Base-by-base conservation (phyloP, 1,284 basidiomycete genomes). In the Moesziomyces globuligerus region DNA sequence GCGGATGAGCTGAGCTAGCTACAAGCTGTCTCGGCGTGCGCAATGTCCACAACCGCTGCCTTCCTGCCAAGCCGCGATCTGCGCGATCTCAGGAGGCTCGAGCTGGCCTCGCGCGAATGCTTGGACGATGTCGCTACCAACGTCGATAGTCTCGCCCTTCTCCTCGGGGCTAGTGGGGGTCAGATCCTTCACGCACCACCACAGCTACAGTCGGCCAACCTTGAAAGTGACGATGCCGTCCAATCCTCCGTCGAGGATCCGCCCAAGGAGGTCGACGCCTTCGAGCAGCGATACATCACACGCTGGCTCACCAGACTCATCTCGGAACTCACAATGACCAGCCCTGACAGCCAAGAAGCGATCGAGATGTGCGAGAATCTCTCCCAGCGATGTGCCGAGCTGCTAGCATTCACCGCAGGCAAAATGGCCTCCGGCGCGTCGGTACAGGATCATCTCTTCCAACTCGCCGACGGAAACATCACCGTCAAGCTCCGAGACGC, bases 1-100 rank as follows among this genome's bases (percentile, higher is more conserved):
- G n/a, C n/a, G n/a, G n/a, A n/a, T n/a, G n/a, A n/a, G n/a, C n/a
- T n/a, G n/a, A n/a, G n/a, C n/a, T n/a, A n/a, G n/a, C n/a, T n/a
- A n/a, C n/a, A n/a, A n/a, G n/a, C n/a, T n/a, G n/a, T n/a, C n/a
- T n/a, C n/a, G 26, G 20, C 32, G 32, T 26, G 38, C 53, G 38
- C 53, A 36, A 57, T 68, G 55, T 66, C 49, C 48, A 18, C 17
- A 10, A 10, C 25, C 23, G 17, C 46, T 9, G 47, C 28, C 11
- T 66, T 74, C 59, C 53, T 74, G 25, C 72, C 72, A 20, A 70
- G 62, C 36, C 72, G 72, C n/a, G 62, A 74, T 29, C 72, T 74
- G 21, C 51, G 44, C 29, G 42, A 45, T 26, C 55, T 74, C 54
- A 38, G 47, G 47, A 41, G 47, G 54, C 62, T 72, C 44, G 58